Conservation (phyloP, 2,329 filamentous ascomycete species). For the Colletotrichum noveboracense region DNA sequence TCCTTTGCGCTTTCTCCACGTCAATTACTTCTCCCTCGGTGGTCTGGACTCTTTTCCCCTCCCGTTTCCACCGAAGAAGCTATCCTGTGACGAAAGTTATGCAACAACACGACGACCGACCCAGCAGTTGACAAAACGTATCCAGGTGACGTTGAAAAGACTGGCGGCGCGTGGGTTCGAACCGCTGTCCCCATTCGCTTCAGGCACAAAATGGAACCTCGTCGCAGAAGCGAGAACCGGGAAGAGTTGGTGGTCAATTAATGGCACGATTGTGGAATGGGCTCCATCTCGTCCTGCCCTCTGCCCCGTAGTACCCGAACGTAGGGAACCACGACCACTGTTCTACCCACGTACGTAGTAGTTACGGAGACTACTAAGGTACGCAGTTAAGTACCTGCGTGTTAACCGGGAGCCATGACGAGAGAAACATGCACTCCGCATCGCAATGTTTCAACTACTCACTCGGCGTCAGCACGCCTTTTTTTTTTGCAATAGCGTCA, state of each 20-base stretch:
- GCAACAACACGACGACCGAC: neutral
- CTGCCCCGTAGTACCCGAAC: neutral
- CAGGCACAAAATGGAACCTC: neutral
- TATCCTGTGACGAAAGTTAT: neutral
- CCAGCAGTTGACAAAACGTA: neutral
- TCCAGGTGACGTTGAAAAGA: neutral
- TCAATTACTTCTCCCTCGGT: neutral
- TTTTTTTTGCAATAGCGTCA: neutral
- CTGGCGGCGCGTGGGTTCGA: neutral
- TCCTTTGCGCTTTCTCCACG: neutral
- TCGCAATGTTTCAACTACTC: neutral
- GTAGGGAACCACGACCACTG: neutral
- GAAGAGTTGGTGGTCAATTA: neutral
- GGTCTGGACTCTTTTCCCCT: neutral
- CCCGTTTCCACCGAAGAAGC: neutral
- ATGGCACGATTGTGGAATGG: conserved; percentile 7
- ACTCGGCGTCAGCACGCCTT: neutral
- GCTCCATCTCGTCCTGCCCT: neutral
- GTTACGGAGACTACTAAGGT: neutral
- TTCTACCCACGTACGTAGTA: neutral
- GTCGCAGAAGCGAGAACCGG: neutral
- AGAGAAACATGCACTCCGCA: conserved; percentile 2
- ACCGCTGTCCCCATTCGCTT: neutral
- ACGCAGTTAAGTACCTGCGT: neutral
- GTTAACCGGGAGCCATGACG: neutral